These are phyloP conservation scores for Buxus sempervirens DNA, from an alignment of 164 flowering plant species.

Conservation along the genomic window DNA sequence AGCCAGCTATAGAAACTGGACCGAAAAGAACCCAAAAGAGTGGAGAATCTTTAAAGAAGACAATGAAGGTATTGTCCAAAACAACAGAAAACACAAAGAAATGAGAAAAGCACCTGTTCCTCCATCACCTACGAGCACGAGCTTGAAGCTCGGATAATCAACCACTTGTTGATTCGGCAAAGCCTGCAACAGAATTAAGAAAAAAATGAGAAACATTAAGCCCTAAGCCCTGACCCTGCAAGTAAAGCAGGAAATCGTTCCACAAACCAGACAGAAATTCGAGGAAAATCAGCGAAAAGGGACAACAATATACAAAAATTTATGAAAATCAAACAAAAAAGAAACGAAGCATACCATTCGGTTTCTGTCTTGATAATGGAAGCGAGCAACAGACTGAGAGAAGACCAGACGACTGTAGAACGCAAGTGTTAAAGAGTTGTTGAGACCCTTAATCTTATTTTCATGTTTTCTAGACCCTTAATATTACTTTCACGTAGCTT, in stretches of 20 bases:
- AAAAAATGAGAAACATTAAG: not conserved
- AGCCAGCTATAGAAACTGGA: not conserved
- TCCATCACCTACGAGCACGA: conserved; percentile 27
- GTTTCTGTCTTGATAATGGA: conserved; percentile 18
- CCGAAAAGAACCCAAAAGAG: not conserved
- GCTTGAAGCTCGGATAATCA: conserved; percentile 31
- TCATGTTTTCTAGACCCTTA: no score
- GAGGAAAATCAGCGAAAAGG: no score
- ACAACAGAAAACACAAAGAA: not conserved
- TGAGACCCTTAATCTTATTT: conserved; percentile 9
- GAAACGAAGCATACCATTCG: conserved; percentile 12
- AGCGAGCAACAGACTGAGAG: not conserved
- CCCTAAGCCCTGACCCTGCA: not conserved
- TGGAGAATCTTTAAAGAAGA: not conserved
- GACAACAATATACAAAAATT: not conserved
- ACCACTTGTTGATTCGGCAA: conserved; percentile 39
- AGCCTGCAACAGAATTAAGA: conserved; percentile 18
- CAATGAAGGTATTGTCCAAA: not conserved
- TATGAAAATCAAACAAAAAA: not conserved
- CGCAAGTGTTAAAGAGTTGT: no score
- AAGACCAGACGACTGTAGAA: no score
- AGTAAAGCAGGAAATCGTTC: not conserved
- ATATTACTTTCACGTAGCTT: conserved; percentile 23
- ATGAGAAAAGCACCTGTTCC: conserved; percentile 16
- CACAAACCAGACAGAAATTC: no score